These are phyloP conservation scores for Coprinopsis cinerea DNA, from an alignment of 768 basidiomycete genomes.

Conservation along the genomic window DNA sequence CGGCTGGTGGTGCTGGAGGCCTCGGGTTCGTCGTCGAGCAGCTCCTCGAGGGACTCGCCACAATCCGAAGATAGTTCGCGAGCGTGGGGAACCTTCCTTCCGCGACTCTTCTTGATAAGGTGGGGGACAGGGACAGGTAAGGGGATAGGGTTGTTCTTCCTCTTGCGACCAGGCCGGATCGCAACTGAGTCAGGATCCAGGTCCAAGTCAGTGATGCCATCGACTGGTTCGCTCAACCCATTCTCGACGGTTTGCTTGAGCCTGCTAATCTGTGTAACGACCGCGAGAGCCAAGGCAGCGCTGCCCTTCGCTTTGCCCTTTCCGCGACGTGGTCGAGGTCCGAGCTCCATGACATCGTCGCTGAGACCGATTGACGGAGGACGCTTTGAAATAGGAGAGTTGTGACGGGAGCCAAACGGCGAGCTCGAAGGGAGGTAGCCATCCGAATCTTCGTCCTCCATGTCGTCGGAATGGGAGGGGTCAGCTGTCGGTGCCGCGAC, in stretches of 20 bases:
- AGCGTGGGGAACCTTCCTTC: conserved; percentile 48
- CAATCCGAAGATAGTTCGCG: conserved; percentile 7
- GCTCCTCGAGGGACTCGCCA: conserved; percentile 1
- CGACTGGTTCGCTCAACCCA: conserved; percentile 1
- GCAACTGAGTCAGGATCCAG: neutral
- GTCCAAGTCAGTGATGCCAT: neutral
- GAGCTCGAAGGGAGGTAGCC: conserved; percentile 24
- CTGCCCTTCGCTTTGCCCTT: conserved; percentile 30
- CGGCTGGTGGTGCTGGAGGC: too few species aligned
- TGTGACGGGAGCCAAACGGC: conserved; percentile 13
- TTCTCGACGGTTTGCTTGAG: conserved; percentile 9
- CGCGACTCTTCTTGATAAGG: conserved; percentile 58
- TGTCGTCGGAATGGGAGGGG: conserved; percentile 14
- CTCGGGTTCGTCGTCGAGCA: conserved; percentile 11
- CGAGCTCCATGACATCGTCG: conserved; percentile 2
- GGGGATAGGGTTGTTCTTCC: conserved; percentile 29
- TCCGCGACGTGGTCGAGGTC: conserved; percentile 8
- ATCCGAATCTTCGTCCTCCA: conserved; percentile 22
- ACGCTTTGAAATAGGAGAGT: conserved; percentile 6
- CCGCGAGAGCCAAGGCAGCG: conserved; percentile 28
- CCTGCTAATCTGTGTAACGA: conserved; percentile 20
- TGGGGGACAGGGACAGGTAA: conserved; percentile 54
- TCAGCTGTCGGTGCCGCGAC: too few species aligned
- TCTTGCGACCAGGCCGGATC: conserved; percentile 15
- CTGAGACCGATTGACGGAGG: neutral